These are phyloP conservation scores for Ustilago nuda DNA, from an alignment of 1,284 basidiomycete species.

Conservation along the genomic window DNA sequence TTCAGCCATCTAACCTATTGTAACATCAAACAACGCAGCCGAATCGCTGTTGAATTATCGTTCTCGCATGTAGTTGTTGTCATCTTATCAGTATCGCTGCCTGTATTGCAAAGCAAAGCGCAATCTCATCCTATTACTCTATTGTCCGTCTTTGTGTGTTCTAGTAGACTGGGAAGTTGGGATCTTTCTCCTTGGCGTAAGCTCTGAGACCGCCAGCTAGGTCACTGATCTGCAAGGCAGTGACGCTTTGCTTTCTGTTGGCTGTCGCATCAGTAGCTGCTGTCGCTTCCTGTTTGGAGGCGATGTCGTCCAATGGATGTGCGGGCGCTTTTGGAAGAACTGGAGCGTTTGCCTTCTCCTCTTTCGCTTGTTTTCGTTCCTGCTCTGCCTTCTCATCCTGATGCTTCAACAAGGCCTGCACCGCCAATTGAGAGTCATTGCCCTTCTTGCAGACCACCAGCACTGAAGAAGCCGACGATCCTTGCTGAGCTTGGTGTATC, in stretches of 20 bases:
- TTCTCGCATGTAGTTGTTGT: neutral
- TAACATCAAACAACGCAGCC: neutral
- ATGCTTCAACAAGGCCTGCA: conserved; percentile 62
- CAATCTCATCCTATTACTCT: conserved; percentile 6
- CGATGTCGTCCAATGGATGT: conserved; percentile 16
- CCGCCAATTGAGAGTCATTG: conserved; percentile 45
- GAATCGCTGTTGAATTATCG: neutral
- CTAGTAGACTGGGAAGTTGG: conserved; percentile 55
- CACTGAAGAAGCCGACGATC: neutral
- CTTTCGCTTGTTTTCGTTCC: neutral
- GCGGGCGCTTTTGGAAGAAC: neutral
- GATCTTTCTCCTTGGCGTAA: conserved; percentile 45
- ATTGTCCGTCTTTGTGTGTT: neutral
- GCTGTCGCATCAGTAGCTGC: neutral
- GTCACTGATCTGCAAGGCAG: conserved; percentile 70
- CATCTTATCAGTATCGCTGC: neutral
- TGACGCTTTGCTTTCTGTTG: conserved; percentile 84
- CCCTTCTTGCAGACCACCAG: conserved; percentile 66
- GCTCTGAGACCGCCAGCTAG: conserved; percentile 56
- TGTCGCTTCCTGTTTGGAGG: neutral
- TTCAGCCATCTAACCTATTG: conserved; percentile 21
- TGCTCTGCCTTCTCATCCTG: conserved; percentile 79
- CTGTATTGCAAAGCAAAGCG: conserved; percentile 3
- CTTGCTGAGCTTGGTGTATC: conserved; percentile 18
- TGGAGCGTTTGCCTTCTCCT: neutral